A percentile compares a stretch with the other conserved stretches of the same genome.
These are phyloP conservation scores for Pisolithus orientalis DNA, from an alignment of 768 basidiomycete genomes.

Conservation along the genomic window DNA sequence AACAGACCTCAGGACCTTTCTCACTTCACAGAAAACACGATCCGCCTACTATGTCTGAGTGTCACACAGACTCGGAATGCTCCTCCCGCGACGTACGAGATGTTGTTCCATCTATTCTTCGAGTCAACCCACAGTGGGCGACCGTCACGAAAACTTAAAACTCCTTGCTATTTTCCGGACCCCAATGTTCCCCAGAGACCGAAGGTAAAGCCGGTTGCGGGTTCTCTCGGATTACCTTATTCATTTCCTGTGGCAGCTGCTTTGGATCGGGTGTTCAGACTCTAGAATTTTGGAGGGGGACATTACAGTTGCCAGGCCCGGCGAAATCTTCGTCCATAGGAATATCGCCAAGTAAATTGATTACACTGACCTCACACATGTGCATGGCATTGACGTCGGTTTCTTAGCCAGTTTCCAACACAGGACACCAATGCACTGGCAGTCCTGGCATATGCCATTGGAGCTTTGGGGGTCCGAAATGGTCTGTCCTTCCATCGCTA, in stretches of 20 bases:
- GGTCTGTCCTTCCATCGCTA: constrained; percentile 40
- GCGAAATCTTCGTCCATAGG: constrained; percentile 77
- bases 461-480: constrained; percentile 61
- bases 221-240: neutral
- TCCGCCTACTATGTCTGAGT: neutral
- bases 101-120: constrained; percentile 1
- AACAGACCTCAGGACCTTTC: too few species aligned
- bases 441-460: constrained; percentile 69
- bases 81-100: neutral
- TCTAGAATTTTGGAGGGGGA: constrained; percentile 81
- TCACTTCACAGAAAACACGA: too few species aligned
- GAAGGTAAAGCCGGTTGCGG: constrained; percentile 9
- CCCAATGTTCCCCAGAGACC: constrained; percentile 7
- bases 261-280: constrained; percentile 82
- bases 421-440: constrained; percentile 65
- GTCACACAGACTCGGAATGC: neutral
- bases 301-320: constrained; percentile 61
- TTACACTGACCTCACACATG: neutral
- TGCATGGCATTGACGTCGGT: neutral
- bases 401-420: constrained; percentile 60
- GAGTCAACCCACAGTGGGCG: constrained; percentile 16
- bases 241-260: constrained; percentile 37
- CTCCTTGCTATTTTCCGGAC: constrained; percentile 18
- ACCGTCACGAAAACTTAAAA: constrained; percentile 13
- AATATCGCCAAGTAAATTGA: constrained; percentile 77